Conservation (phyloP, 768 basidiomycete genomes). For the Tricholoma hemisulphureum region DNA sequence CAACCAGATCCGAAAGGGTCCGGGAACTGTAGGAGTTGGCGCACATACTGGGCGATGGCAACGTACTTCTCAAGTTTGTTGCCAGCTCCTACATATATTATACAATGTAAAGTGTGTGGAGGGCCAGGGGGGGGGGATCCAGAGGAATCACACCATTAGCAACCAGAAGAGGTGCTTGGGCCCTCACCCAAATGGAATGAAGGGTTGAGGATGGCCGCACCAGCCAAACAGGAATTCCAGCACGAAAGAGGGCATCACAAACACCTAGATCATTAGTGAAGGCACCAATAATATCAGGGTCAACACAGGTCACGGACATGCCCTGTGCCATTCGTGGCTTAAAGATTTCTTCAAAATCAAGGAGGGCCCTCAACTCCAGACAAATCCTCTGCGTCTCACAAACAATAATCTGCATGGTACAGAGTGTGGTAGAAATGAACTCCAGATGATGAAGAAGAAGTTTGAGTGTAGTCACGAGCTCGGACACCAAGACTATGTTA, state of each 20-base stretch:
- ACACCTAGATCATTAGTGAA: not conserved
- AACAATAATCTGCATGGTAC: not conserved
- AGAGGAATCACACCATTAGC: not conserved
- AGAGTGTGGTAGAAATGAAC: not conserved
- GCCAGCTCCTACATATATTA: not conserved
- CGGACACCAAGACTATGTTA: too few relatives aligned
- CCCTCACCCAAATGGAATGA: not conserved
- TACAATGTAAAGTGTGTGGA: not conserved
- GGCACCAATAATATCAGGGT: not conserved
- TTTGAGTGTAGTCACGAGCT: too few relatives aligned
- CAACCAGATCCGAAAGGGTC: not conserved
- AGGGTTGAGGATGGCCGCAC: not conserved
- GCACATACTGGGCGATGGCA: not conserved
- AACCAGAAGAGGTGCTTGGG: not conserved
- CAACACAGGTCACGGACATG: not conserved
- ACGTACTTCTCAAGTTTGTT: not conserved
- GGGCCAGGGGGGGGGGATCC: not conserved
- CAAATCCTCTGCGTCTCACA: not conserved
- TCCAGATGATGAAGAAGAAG: too few relatives aligned
- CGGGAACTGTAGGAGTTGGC: not conserved
- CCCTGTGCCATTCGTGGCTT: not conserved
- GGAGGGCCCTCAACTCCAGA: not conserved
- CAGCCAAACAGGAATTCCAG: conserved; percentile 5
- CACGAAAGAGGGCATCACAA: not conserved
- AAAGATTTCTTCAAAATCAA: not conserved